Evolutionary conservation across 164 flowering plant genomes (phyloP), one percentile per base, ranked within the genome.

Genomic region (Magnolia kwangsiensis): DNA sequence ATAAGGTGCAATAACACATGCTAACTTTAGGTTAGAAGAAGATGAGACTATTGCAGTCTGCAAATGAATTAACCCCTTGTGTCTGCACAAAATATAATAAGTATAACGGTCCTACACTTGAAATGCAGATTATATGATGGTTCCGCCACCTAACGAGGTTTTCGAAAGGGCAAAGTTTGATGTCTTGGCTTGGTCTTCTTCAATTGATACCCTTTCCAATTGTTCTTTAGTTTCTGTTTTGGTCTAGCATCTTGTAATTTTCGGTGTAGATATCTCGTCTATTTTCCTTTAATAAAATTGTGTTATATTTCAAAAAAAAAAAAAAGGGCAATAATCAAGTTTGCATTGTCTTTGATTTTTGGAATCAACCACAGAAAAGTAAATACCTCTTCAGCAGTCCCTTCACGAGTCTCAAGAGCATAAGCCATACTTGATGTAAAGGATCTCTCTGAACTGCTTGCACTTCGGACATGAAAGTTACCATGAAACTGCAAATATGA

Each of bases 351-450:
- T 19, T 64, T 19, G 24, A 19, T 64, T 64, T 20, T 64, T 19
- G 21, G 7, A 8, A 64, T 64, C 23, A 20, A 24, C 45, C 18
- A 37, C 66, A 51, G 50, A 50, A 8, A 11, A 23, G 64, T 16
- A 70, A 73, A 63, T 85, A 95, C 99, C 99, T 89, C 96, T 78
- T 95, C 99, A 66, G 91, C 73, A 72, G 90, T 88, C 77, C 99
- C 99, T 82, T 85, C 89, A 66, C 78, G 88, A 68, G 83, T 81
- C 79, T 88, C 95, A 82, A 95, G 86, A 73, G 96, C 91, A 74
- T 49, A 72, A 10, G 90, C 79, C 80, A 95, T 79, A 80, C 88
- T 84, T 67, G 82, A 83, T 69, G 72, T 80, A 78, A 89, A 87
- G 55, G 94, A 75, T 78, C 83, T 85, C 75, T 85, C 87, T 59